These are phyloP conservation scores for Monilinia fructicola DNA, from an alignment of 2,329 filamentous ascomycete genomes.

Conservation along the genomic window DNA sequence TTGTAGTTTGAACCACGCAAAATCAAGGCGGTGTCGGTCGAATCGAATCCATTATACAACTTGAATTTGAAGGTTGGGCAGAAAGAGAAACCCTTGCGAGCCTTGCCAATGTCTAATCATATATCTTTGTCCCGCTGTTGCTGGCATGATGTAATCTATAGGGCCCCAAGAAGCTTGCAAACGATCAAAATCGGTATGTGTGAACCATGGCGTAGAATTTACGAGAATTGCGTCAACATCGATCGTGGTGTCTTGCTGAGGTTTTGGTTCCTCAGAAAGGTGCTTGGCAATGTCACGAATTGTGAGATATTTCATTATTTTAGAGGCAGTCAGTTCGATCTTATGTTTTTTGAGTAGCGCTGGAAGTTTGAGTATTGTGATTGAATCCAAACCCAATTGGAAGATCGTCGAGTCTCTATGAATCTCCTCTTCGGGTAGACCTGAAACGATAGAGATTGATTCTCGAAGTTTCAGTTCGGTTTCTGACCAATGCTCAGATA, in stretches of 20 bases:
- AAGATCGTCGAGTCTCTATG: constrained; percentile 66
- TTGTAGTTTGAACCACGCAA: constrained; percentile 63
- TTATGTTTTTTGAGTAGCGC: constrained; percentile 65
- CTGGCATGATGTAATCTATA: constrained; percentile 59
- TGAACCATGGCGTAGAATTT: constrained; percentile 43
- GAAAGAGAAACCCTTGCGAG: constrained; percentile 67
- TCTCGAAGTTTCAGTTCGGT: constrained; percentile 45
- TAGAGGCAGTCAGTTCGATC: constrained; percentile 65
- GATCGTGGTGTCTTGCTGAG: constrained; percentile 34
- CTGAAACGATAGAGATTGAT: constrained; percentile 59
- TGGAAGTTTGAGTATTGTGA: constrained; percentile 82
- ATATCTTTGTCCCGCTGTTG: constrained; percentile 75
- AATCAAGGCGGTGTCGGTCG: constrained; percentile 46
- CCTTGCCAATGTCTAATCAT: constrained; percentile 77
- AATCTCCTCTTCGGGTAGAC: constrained; percentile 58
- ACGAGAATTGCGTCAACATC: constrained; percentile 46
- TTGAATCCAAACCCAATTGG: constrained; percentile 85
- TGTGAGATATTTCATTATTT: constrained; percentile 66
- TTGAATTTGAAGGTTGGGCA: constrained; percentile 67
- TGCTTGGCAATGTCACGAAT: constrained; percentile 61
- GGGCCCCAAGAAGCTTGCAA: constrained; percentile 46
- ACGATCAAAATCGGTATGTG: constrained; percentile 41
- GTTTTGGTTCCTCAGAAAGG: constrained; percentile 29
- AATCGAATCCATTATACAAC: constrained; percentile 44
- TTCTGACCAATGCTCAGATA: constrained; percentile 41